Evolutionary conservation across 139 green algal species (phyloP).

Genomic region (Coelastrella sp.): DNA sequence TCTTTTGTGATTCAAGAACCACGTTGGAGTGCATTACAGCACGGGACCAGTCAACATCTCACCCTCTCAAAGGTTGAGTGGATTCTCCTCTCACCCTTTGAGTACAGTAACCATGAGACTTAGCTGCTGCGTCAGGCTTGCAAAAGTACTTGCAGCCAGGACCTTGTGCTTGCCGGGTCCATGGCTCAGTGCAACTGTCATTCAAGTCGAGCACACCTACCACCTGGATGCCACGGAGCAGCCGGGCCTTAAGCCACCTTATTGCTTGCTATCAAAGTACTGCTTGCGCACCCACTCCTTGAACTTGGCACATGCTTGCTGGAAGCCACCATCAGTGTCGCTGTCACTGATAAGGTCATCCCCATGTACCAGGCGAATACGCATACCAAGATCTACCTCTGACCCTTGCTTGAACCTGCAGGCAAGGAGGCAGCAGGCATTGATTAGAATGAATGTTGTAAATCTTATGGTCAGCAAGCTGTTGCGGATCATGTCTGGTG

Average conservation of each 20-base stretch:
- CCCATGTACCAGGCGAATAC: constrained; percentile 81
- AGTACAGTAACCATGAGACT: too few species aligned
- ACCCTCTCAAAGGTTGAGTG: too few species aligned
- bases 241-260: too few species aligned
- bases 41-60: too few species aligned
- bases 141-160: too few species aligned
- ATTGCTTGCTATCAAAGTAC: constrained; percentile 7
- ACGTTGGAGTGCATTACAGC: too few species aligned
- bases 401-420: constrained; percentile 59
- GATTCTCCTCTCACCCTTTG: too few species aligned
- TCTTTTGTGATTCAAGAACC: too few species aligned
- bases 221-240: too few species aligned
- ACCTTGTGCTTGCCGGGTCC: too few species aligned
- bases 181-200: not conserved
- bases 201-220: not conserved
- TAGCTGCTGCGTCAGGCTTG: too few species aligned
- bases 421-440: not conserved
- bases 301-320: constrained; percentile 67
- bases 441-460: not conserved
- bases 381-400: constrained; percentile 80
- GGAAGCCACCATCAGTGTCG: constrained; percentile 57
- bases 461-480: not conserved
- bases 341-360: constrained; percentile 79
- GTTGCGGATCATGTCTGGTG: too few species aligned
- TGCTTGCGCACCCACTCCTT: constrained; percentile 61